These are phyloP conservation scores for Sporobolomyces pararoseus DNA, from an alignment of 768 basidiomycete species.

Conservation along the genomic window DNA sequence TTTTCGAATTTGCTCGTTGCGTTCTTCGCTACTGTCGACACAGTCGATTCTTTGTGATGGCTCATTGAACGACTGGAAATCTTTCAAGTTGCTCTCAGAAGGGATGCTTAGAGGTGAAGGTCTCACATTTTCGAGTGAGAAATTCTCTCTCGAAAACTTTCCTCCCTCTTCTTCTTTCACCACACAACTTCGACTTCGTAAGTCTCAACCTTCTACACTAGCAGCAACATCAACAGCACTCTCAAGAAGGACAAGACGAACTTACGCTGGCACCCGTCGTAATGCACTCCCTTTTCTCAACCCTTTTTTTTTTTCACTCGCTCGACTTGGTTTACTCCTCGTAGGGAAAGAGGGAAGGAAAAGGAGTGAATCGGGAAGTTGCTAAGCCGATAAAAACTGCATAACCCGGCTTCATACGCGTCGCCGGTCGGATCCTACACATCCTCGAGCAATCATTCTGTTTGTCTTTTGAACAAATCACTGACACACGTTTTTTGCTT, in stretches of 20 bases:
- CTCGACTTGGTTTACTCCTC: slow-evolving; percentile 19
- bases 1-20: too few species aligned
- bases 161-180: too few species aligned
- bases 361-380: neutral
- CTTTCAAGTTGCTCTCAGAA: too few species aligned
- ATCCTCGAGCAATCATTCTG: neutral
- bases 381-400: slow-evolving; percentile 17
- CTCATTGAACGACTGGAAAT: too few species aligned
- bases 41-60: too few species aligned
- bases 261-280: slow-evolving; percentile 22
- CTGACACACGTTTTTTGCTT: neutral
- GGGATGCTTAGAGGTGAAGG: too few species aligned
- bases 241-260: slow-evolving; percentile 26
- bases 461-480: neutral
- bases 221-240: too few species aligned
- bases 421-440: slow-evolving; percentile 13
- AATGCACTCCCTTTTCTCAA: neutral
- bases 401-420: slow-evolving; percentile 13
- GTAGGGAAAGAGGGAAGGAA: neutral
- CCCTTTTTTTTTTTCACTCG: neutral
- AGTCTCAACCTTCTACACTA: too few species aligned
- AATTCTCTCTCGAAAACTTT: too few species aligned
- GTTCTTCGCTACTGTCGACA: too few species aligned
- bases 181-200: too few species aligned
- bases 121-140: too few species aligned